A percentile compares a stretch with the other conserved stretches of the same genome.
phyloP scores from a whole-genome alignment of 306 rosid species.

The Prunus salicina region DNA sequence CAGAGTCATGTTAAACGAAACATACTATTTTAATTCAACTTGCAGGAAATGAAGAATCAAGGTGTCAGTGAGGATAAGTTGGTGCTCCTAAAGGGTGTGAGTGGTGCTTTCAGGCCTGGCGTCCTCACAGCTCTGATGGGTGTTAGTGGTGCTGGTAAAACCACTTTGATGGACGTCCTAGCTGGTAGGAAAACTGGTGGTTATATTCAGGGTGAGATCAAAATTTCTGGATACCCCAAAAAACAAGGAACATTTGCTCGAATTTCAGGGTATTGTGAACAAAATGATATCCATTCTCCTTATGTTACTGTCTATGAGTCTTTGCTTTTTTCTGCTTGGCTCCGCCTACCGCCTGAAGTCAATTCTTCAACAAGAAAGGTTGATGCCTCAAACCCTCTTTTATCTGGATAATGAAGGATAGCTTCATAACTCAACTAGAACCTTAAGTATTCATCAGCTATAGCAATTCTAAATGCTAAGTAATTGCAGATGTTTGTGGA shows the following conservation, averaged over 20 bases:
- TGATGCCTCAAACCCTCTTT: background rate
- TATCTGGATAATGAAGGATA: background rate
- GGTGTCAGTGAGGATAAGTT: slow-evolving; percentile 66
- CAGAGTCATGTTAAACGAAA: too few relatives aligned
- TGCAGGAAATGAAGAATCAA: slow-evolving; percentile 62
- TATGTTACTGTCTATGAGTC: slow-evolving; percentile 36
- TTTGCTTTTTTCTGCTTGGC: slow-evolving; percentile 73
- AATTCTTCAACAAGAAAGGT: slow-evolving; percentile 55
- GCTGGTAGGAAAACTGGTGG: slow-evolving; percentile 92
- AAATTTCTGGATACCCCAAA: slow-evolving; percentile 60
- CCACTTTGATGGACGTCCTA: slow-evolving; percentile 83
- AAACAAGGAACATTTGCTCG: too few relatives aligned
- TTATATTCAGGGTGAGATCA: slow-evolving; percentile 64
- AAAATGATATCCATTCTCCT: too few relatives aligned
- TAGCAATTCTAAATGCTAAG: background rate
- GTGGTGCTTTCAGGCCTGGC: too few relatives aligned
- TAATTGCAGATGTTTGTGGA: slow-evolving; percentile 42
- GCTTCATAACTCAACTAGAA: background rate
- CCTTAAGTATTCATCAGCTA: background rate
- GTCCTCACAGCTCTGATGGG: slow-evolving; percentile 32
- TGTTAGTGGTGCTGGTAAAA: slow-evolving; percentile 71
- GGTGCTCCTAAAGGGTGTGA: slow-evolving; percentile 22
- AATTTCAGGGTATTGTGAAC: too few relatives aligned
- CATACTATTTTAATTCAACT: background rate
- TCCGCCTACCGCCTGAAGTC: slow-evolving; percentile 56